phyloP scores from a whole-genome alignment of 306 rosid genomes.

The Casuarina equisetifolia region DNA sequence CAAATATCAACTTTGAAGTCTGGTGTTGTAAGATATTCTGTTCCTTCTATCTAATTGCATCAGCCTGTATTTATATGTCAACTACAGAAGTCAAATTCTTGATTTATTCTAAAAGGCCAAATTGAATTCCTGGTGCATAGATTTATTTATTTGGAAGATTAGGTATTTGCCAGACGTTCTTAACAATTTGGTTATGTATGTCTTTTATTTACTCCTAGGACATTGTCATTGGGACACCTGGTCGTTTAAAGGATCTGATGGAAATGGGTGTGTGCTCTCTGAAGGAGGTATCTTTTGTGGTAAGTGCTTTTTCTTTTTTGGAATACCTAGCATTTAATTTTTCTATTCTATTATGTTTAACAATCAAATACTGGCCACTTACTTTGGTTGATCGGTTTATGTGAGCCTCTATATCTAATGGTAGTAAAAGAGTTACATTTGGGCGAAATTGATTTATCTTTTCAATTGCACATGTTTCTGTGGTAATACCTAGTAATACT shows the following conservation, averaged over 20 bases:
- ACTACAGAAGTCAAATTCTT: constrained; percentile 17
- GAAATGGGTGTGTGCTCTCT: constrained; percentile 81
- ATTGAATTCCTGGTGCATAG: neutral
- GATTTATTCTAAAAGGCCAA: neutral
- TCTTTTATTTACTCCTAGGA: constrained; percentile 46
- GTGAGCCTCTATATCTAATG: neutral
- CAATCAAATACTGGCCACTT: neutral
- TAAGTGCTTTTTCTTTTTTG: constrained; percentile 34
- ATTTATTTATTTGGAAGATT: neutral
- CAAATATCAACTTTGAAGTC: constrained; percentile 78
- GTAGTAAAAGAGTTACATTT: neutral
- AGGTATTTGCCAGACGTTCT: neutral
- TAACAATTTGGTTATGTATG: neutral
- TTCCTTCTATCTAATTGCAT: constrained; percentile 25
- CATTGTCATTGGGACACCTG: constrained; percentile 95
- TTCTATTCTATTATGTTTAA: neutral
- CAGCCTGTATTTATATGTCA: constrained; percentile 18
- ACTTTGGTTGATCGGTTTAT: neutral
- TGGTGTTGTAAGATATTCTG: constrained; percentile 74
- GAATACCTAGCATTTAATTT: neutral
- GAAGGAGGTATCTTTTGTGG: constrained; percentile 81
- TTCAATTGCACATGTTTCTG: constrained; percentile 1
- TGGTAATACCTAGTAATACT: neutral
- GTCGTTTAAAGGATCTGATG: constrained; percentile 88
- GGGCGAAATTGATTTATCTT: neutral